phyloP scores from a whole-genome alignment of 306 rosid genomes.

The Dicorynia guianensis region DNA sequence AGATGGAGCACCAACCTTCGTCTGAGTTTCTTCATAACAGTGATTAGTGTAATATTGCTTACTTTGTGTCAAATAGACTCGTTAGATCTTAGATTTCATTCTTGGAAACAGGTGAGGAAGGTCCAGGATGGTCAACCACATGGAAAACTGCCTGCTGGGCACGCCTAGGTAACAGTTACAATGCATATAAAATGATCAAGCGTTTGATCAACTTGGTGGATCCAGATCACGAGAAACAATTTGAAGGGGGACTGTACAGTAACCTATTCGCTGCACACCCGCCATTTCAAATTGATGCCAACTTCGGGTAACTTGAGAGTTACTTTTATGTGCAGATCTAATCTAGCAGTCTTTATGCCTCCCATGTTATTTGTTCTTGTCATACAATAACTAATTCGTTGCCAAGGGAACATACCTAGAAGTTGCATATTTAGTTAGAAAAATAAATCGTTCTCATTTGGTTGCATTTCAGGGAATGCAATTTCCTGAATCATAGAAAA shows the following conservation, averaged over 20 bases:
- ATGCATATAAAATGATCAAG: constrained; percentile 72
- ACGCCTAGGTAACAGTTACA: constrained; percentile 64
- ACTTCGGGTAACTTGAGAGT: constrained; percentile 66
- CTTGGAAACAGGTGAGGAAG: constrained; percentile 73
- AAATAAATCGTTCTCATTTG: background rate
- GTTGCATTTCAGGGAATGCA: background rate
- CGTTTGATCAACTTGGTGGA: constrained; percentile 73
- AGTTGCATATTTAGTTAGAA: constrained; percentile 18
- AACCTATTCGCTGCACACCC: constrained; percentile 83
- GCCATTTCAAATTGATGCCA: constrained; percentile 89
- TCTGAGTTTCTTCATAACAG: background rate
- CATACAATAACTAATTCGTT: background rate
- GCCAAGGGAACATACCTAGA: background rate
- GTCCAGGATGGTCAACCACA: constrained; percentile 86
- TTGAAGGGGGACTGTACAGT: constrained; percentile 79
- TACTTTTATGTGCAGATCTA: too few species aligned
- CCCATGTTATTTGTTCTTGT: constrained; percentile 2
- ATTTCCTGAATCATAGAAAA: background rate
- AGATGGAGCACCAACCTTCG: background rate
- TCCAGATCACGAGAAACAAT: constrained; percentile 61
- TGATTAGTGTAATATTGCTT: constrained; percentile 5
- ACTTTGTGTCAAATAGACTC: background rate
- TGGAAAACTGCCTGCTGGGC: constrained; percentile 85
- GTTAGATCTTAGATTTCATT: background rate
- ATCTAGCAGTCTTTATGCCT: background rate